Evolutionary conservation across 305 asterid species (phyloP).

Genomic region (Solanum hybrid): DNA sequence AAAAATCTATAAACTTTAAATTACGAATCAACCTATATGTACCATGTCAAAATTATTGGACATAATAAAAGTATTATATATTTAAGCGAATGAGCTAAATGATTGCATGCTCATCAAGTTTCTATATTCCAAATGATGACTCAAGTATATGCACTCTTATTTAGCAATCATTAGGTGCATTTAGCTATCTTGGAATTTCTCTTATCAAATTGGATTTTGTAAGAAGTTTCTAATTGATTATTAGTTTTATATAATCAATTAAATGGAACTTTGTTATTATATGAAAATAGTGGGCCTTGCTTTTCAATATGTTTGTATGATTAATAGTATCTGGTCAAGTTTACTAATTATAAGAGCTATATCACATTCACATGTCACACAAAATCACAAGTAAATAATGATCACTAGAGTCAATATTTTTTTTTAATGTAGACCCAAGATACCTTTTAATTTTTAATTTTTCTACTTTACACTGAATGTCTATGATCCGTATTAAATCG

Average conservation of each 20-base stretch:
- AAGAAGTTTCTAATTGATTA: background rate
- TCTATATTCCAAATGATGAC: constrained; percentile 26
- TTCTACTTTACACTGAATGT: background rate
- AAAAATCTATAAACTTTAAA: background rate
- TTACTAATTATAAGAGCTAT: background rate
- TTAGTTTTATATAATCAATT: background rate
- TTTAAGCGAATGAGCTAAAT: constrained; percentile 39
- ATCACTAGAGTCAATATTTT: background rate
- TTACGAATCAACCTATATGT: background rate
- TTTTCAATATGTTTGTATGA: background rate
- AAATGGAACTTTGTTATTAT: background rate
- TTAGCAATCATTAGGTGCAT: constrained; percentile 37
- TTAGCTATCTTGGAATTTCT: constrained; percentile 1
- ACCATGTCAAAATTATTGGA: background rate
- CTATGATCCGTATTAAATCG: background rate
- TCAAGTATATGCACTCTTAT: constrained; percentile 23
- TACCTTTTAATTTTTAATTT: background rate
- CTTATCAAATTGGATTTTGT: background rate
- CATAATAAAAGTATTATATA: background rate
- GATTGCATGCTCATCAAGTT: constrained; percentile 32
- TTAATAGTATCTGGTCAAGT: constrained; percentile 9
- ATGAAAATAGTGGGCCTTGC: background rate
- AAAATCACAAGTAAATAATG: background rate
- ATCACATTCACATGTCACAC: background rate
- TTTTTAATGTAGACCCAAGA: background rate